Percentiles rank a stretch among this genome's conserved stretches.
Evolutionary conservation across 805 yeast genomes (phyloP).

Genomic region (Huiozyma naganishii): DNA sequence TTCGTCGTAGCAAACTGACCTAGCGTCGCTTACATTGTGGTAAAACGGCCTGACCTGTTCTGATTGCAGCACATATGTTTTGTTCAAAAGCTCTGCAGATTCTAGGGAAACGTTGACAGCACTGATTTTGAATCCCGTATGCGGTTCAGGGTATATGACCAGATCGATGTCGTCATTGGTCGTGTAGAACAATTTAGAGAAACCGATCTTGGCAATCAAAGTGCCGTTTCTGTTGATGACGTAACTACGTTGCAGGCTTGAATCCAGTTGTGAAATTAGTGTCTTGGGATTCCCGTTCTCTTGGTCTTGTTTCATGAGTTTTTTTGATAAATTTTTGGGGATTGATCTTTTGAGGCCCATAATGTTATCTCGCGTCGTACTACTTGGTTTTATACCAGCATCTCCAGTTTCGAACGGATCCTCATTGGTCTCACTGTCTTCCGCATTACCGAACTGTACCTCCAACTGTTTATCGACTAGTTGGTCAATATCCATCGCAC

Average conservation of each 20-base stretch:
- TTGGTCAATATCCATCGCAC: slow-evolving; percentile 20
- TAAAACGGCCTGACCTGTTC: slow-evolving; percentile 11
- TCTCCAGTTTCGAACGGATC: slow-evolving; percentile 3
- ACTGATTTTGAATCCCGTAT: slow-evolving; percentile 28
- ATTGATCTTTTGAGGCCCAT: slow-evolving; percentile 7
- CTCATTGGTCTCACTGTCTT: slow-evolving; percentile 2
- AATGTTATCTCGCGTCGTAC: slow-evolving; percentile 10
- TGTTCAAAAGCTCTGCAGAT: slow-evolving; percentile 28
- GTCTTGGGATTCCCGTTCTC: background rate
- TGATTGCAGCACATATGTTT: slow-evolving; percentile 17
- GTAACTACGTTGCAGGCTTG: slow-evolving; percentile 27
- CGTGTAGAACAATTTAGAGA: slow-evolving; percentile 34
- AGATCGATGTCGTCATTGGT: slow-evolving; percentile 38
- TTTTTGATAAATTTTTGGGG: background rate
- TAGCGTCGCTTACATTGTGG: slow-evolving; percentile 21
- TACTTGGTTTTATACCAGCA: background rate
- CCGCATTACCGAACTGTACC: slow-evolving; percentile 14
- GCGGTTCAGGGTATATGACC: slow-evolving; percentile 24
- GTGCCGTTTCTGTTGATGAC: slow-evolving; percentile 33
- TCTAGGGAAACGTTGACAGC: slow-evolving; percentile 30
- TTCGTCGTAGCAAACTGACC: slow-evolving; percentile 24
- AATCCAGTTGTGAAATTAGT: slow-evolving; percentile 18
- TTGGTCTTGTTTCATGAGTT: background rate
- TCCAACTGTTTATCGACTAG: slow-evolving; percentile 19
- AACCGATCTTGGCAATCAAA: slow-evolving; percentile 30